phyloP scores from a whole-genome alignment of 352 stramenopile species.

The Plasmopara viticola region DNA sequence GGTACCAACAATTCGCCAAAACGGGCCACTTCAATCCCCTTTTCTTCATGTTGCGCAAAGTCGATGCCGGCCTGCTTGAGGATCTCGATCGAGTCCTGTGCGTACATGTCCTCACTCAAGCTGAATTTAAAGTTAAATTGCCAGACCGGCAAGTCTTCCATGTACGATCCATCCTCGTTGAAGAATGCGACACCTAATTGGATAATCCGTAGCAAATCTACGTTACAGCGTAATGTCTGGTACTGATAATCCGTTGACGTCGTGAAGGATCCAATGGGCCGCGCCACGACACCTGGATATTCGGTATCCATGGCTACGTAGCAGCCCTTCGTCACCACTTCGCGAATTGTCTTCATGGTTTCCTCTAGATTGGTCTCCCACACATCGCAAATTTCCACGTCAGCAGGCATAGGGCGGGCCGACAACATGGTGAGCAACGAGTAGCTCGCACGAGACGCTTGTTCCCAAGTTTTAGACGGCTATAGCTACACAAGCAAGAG shows the following conservation, averaged over 20 bases:
- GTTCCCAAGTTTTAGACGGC: slow-evolving; percentile 6
- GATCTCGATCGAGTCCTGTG: slow-evolving; percentile 98
- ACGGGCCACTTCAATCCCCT: slow-evolving; percentile 94
- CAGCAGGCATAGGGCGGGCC: slow-evolving; percentile 47
- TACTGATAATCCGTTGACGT: slow-evolving; percentile 98
- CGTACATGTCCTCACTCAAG: slow-evolving; percentile 98
- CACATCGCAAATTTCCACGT: slow-evolving; percentile 93
- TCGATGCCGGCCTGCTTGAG: slow-evolving; percentile 97
- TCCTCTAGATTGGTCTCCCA: slow-evolving; percentile 91
- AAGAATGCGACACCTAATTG: slow-evolving; percentile 97
- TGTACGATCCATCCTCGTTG: slow-evolving; percentile 93
- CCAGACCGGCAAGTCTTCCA: slow-evolving; percentile 94
- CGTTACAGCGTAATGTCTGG: slow-evolving; percentile 97
- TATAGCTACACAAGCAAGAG: slow-evolving; percentile 9
- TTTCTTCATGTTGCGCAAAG: slow-evolving; percentile 93
- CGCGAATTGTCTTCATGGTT: slow-evolving; percentile 94
- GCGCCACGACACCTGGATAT: slow-evolving; percentile 98
- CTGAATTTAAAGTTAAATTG: slow-evolving; percentile 99
- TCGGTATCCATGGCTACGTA: slow-evolving; percentile 99
- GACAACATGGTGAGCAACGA: slow-evolving; percentile 27
- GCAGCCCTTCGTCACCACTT: slow-evolving; percentile 93
- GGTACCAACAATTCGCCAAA: slow-evolving; percentile 98
- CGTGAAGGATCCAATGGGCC: slow-evolving; percentile 94
- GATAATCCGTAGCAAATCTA: slow-evolving; percentile 98
- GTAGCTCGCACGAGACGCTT: background rate